Conservation (phyloP, 371 early-diverging fungal genomes). For the Rhizopus arrhizus region DNA sequence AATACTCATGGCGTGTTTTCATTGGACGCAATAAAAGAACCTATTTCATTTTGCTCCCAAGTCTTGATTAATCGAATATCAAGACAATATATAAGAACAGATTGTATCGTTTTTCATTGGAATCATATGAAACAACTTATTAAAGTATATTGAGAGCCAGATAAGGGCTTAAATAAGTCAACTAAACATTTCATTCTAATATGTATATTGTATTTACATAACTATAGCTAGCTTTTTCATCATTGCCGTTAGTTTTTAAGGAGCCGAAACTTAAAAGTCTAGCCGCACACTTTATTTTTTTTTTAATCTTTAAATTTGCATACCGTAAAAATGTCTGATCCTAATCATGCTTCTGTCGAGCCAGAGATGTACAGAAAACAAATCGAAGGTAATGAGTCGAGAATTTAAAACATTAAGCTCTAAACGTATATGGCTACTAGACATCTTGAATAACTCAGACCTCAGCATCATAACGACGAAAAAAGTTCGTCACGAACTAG, state of each 20-base stretch:
- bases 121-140: no score
- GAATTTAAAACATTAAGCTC: neutral
- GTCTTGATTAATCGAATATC: no score
- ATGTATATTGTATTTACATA: neutral
- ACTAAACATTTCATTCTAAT: neutral
- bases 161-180: no score
- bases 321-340: conserved; percentile 2
- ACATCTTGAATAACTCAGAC: conserved; percentile 52
- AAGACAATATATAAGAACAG: no score
- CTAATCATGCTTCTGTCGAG: neutral
- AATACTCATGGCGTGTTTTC: no score
- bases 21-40: no score
- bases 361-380: neutral
- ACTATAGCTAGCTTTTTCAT: no score
- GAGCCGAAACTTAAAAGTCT: neutral
- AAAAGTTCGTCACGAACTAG: conserved; percentile 49
- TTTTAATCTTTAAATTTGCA: neutral
- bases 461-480: conserved; percentile 57
- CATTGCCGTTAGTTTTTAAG: neutral
- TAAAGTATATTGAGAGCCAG: no score
- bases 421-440: conserved; percentile 2
- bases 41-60: no score
- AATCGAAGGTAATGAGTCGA: conserved; percentile 1
- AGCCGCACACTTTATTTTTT: neutral
- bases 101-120: no score